phyloP scores from a whole-genome alignment of 371 early-diverging fungal genomes.

The Actinomortierella wolfii region DNA sequence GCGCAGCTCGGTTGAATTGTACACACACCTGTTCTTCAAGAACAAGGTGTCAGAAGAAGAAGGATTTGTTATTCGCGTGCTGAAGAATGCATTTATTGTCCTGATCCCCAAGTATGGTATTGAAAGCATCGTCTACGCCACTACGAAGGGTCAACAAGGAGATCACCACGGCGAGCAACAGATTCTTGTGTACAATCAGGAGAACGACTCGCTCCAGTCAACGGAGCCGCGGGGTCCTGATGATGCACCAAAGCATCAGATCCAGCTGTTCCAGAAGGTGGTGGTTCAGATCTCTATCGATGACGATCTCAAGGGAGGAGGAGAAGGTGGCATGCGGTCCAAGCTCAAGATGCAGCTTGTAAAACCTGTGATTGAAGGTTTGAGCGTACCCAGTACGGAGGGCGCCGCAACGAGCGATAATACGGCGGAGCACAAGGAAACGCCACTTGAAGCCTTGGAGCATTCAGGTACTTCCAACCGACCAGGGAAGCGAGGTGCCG shows the following conservation, averaged over 20 bases:
- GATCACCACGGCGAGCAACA: conserved; percentile 15
- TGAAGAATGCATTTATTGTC: conserved; percentile 93
- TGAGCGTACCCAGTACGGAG: conserved; percentile 43
- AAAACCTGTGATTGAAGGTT: conserved; percentile 66
- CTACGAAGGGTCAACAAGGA: conserved; percentile 27
- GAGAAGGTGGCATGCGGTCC: conserved; percentile 68
- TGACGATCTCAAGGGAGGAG: conserved; percentile 60
- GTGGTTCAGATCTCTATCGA: conserved; percentile 79
- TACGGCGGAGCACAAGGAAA: too few species aligned
- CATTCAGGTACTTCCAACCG: too few species aligned
- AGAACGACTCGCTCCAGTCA: conserved; percentile 46
- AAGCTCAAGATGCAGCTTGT: conserved; percentile 71
- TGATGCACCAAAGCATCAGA: conserved; percentile 50
- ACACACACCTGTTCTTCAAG: conserved; percentile 93
- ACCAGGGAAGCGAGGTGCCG: too few species aligned
- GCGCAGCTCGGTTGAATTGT: conserved; percentile 93
- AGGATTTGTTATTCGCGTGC: conserved; percentile 88
- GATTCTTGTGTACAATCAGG: conserved; percentile 49
- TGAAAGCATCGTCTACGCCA: conserved; percentile 86
- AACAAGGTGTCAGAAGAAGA: conserved; percentile 82
- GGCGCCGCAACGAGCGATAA: too few species aligned
- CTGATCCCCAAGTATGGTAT: conserved; percentile 93
- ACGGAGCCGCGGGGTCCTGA: conserved; percentile 38
- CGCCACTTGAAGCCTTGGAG: too few species aligned
- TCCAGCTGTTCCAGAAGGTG: conserved; percentile 79